These are phyloP conservation scores for Mycena albidolilacea DNA, from an alignment of 768 basidiomycete species.

Conservation along the genomic window DNA sequence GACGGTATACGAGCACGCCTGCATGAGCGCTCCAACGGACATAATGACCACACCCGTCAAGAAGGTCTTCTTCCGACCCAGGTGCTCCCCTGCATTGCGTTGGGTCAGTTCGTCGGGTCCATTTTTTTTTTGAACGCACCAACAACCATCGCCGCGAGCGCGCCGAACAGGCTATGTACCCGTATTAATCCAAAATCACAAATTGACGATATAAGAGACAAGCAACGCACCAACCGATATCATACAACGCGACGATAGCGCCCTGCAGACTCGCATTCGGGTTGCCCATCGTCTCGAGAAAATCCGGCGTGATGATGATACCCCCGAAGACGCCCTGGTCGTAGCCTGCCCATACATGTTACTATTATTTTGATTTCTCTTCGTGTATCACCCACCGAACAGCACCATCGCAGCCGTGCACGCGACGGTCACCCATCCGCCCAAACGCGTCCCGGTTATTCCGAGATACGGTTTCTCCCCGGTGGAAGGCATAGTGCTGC, in stretches of 20 bases:
- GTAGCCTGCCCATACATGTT: conserved; percentile 52
- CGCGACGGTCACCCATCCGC: conserved; percentile 64
- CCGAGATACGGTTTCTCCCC: conserved; percentile 57
- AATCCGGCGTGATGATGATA: conserved; percentile 63
- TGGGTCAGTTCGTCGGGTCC: not conserved
- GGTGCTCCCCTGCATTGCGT: conserved; percentile 50
- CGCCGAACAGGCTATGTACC: conserved; percentile 58
- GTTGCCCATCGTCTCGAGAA: conserved; percentile 64
- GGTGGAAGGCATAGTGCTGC: conserved; percentile 23
- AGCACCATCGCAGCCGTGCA: conserved; percentile 68
- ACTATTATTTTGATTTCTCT: too few species aligned
- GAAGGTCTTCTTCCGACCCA: conserved; percentile 65
- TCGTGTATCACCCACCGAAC: conserved; percentile 53
- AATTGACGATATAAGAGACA: too few species aligned
- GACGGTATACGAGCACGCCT: conserved; percentile 60
- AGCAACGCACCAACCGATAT: conserved; percentile 59
- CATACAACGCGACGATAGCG: conserved; percentile 66
- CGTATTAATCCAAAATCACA: too few species aligned
- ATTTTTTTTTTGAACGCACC: conserved; percentile 42
- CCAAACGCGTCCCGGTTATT: conserved; percentile 60
- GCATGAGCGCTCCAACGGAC: conserved; percentile 67
- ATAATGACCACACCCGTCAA: conserved; percentile 66
- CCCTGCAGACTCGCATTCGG: conserved; percentile 61
- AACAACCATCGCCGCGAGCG: conserved; percentile 59
- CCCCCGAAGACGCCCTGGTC: conserved; percentile 70